Evolutionary conservation across 2,329 filamentous ascomycete species (phyloP), one percentile per base, ranked within the genome.

Genomic region (Claviceps africana): DNA sequence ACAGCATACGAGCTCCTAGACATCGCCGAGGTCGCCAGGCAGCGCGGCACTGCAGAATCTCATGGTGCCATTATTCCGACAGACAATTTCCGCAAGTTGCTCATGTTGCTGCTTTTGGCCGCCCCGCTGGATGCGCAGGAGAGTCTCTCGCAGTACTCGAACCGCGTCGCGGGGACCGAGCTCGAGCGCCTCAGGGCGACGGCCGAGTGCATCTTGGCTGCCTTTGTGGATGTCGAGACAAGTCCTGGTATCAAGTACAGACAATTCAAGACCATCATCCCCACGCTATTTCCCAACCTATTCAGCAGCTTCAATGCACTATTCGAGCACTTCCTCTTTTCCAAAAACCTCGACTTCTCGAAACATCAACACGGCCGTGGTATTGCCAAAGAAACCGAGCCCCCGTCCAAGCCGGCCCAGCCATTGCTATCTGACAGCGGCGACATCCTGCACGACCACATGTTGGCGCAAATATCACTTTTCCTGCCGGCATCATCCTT

Each of bases 311-410:
- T 88, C 56, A 80, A 78, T 56, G 74, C 81, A 1, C 68, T 89
- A 1, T 88, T 88, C 62, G 83, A 87, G 57, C 82, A 83, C 61
- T 88, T 89, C 58, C 73, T 88, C 28, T 89, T 88, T 59, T 84
- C 82, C 28, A 84, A 82, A 59, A 82, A 83, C 56, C 70, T 88
- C 22, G 80, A 86, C 58, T 76, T 86, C 50, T 79, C 77, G 2
- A 81, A 76, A 60, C 71, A 68, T 46, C 74, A 72, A 42, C 54
- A 57, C 40, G 57, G 56, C 44, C 55, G 39, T 51, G 13, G n/a
- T n/a, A 25, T 8, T 37, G 19, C 19, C 54, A 54, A 19, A 49
- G 13, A 40, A 45, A 30, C 11, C 11, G n/a, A 45, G 2, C 33
- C 28, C 13, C 4, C 46, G 6, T 54, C 35, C 43, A 65, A 66